Evolutionary conservation across 2,329 filamentous ascomycete species (phyloP), one percentile per base, ranked within the genome.

Genomic region (Juglanconis sp.): DNA sequence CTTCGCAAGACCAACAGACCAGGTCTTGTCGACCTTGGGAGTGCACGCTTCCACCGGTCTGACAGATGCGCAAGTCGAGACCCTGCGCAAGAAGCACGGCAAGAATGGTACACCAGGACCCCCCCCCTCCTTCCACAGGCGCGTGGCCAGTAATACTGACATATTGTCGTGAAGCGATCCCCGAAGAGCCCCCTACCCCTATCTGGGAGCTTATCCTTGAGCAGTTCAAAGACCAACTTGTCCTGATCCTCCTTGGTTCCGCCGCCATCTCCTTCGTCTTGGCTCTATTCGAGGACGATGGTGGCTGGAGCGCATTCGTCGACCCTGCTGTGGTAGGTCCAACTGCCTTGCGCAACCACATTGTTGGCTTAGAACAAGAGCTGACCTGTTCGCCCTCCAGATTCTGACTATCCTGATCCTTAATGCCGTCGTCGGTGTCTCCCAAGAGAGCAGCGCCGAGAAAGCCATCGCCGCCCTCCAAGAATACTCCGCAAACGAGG

Each of bases 171-270:
- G 9, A 65, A 86, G 83, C 82, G 52, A 87, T 87, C 64, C 77
- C 83, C 50, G 95, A 99, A 79, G 95, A 99, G 66, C 95, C 95
- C 57, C 92, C 95, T 3, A 99, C 95, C 36, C 95, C 95, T 44
- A 74, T 99, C 52, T 99, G 94, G 95, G 86, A 98, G 77, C 87
- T 99, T 65, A 91, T 99, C 59, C 84, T 99, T 61, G 95, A 99
- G 78, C 95, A 99, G 75, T 99, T 99, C 84, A 97, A 99, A 77
- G 95, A 99, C 73, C 95, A 99, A 76, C 86, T 99, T 52, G 95
- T 99, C 67, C 85, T 99, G 57, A 99, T 99, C 68, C 83, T 99
- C 30, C 85, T 99, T 53, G 95, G 87, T 57, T 98, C 94, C 42
- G 95, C 95, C 10, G 92, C 89, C 24, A 88, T 99, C 40, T 98